A percentile compares a stretch with the other conserved stretches of the same genome.
These are phyloP conservation scores for Phytophthora podocarpi DNA, from an alignment of 352 stramenopile species.

Conservation along the genomic window DNA sequence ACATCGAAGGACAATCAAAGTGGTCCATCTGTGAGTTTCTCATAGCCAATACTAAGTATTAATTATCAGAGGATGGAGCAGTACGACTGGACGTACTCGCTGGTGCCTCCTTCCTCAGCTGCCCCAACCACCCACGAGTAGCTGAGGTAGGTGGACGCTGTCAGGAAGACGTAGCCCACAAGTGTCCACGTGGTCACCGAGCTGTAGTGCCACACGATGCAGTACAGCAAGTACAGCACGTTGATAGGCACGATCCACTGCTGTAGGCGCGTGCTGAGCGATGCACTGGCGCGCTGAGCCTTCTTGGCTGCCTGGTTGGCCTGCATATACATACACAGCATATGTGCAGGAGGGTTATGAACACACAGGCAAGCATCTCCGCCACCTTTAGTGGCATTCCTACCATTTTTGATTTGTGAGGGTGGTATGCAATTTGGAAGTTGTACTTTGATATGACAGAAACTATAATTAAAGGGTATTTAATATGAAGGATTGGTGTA, in stretches of 20 bases:
- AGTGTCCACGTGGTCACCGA: constrained; percentile 76
- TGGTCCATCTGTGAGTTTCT: constrained; percentile 21
- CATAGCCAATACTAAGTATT: constrained; percentile 8
- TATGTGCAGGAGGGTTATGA: too few species aligned
- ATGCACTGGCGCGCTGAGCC: constrained; percentile 67
- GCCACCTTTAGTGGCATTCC: background rate
- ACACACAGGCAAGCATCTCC: too few species aligned
- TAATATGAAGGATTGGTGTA: background rate
- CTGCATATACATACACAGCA: constrained; percentile 29
- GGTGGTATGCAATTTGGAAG: background rate
- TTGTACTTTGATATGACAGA: too few species aligned
- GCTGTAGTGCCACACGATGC: constrained; percentile 73
- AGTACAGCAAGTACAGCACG: constrained; percentile 79
- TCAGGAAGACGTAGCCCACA: constrained; percentile 68
- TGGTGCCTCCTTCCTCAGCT: constrained; percentile 75
- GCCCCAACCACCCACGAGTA: constrained; percentile 84
- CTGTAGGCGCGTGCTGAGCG: constrained; percentile 74
- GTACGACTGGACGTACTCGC: constrained; percentile 55
- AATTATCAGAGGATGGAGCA: constrained; percentile 14
- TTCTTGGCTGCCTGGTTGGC: constrained; percentile 89
- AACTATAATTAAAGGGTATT: background rate
- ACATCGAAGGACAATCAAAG: background rate
- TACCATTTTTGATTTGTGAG: constrained; percentile 29
- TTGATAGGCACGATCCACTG: constrained; percentile 85
- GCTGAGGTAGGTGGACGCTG: constrained; percentile 72